Evolutionary conservation across 176 grass and related monocot genomes (phyloP).

Genomic region (Ananas comosus): DNA sequence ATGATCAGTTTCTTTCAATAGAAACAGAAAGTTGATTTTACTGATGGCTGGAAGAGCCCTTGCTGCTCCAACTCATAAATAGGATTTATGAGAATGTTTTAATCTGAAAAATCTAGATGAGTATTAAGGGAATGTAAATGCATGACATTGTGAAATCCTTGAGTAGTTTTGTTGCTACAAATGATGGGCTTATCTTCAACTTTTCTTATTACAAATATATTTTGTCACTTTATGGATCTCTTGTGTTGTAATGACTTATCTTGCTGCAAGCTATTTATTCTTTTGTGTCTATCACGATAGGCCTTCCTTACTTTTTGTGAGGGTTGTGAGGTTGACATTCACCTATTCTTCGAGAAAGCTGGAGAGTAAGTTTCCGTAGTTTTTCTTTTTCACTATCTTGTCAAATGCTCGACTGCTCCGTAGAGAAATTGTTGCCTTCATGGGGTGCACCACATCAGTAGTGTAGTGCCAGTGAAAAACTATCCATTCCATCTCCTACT

Average conservation of each 20-base stretch:
- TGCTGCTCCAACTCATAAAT: background rate
- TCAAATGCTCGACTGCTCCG: background rate
- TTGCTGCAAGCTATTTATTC: slow-evolving; percentile 10
- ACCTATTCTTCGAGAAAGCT: slow-evolving; percentile 82
- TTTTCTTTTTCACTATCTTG: slow-evolving; percentile 7
- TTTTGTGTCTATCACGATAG: slow-evolving; percentile 27
- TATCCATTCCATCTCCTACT: too few relatives aligned
- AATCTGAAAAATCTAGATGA: background rate
- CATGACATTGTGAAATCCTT: background rate
- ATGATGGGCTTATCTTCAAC: too few relatives aligned
- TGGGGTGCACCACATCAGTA: too few relatives aligned
- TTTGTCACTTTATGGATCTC: background rate
- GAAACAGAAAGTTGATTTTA: background rate
- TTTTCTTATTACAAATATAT: too few relatives aligned
- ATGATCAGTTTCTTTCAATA: too few relatives aligned
- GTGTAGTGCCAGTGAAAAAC: too few relatives aligned
- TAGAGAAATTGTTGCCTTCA: too few relatives aligned
- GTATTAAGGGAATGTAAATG: background rate
- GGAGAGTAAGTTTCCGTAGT: slow-evolving; percentile 53
- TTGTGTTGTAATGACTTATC: slow-evolving; percentile 3
- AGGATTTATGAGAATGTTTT: background rate
- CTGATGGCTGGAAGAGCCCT: slow-evolving; percentile 1
- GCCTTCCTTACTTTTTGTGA: slow-evolving; percentile 91
- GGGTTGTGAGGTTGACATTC: slow-evolving; percentile 80
- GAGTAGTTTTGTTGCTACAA: too few relatives aligned